Evolutionary conservation across 805 yeast species (phyloP), one percentile per base, ranked within the genome.

Genomic region (Saturnispora bothae): DNA sequence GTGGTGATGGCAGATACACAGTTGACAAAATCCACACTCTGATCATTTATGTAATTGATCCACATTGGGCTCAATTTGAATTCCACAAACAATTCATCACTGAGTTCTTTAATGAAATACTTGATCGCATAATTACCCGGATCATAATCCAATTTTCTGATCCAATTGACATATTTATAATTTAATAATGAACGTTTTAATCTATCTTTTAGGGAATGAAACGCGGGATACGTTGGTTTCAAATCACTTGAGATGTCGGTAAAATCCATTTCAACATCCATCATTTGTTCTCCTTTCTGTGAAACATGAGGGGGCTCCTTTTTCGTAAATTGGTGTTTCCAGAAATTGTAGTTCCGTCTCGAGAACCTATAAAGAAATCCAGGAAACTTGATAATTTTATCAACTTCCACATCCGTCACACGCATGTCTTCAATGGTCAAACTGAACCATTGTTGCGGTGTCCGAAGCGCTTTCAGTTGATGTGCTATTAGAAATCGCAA

Each of bases 41-140:
- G 3, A 15, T 35, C 38, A 22, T 29, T 29, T 8, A 35, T 23
- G 17, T 28, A 35, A 6, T n/a, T 16, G 4, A 12, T 3, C 32
- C 33, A 35, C 33, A 35, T 20, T 17, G 32, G 33, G 17, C 38
- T 35, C 10, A 35, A 16, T 22, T 21, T 16, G 15, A 35, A 28
- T 9, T 35, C 38, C 4, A 4, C 14, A 10, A 28, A 13, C 15
- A 35, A 12, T 13, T 28, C 28, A 2, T 12, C 1, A 16, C 8
- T 35, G 13, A 28, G 3, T 12, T 28, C 13, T 8, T 15, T 13
- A 3, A 3, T 15, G 22, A 35, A 35, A 16, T 35, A 28, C 15
- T 28, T 35, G 19, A 5, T 29, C 7, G 21, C 13, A 8, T 27
- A 15, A 9, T 12, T 17, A 7, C 22, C 29, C 4, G 33, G 32